A percentile compares a stretch with the other conserved stretches of the same genome.
Conservation (phyloP, 257 asterid species). For the Nicotiana tabacum region DNA sequence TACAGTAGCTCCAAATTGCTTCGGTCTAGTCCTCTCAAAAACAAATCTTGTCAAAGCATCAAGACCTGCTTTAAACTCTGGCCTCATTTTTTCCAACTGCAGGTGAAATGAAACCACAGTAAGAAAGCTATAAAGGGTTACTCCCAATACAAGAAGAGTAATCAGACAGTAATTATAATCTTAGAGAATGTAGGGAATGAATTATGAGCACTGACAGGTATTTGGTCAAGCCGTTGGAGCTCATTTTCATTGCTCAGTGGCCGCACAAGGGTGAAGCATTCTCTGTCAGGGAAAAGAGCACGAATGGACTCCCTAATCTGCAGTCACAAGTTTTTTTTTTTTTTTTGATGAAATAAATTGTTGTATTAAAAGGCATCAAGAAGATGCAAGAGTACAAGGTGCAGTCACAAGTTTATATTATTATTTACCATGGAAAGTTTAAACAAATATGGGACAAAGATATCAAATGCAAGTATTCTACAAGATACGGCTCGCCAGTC, state of each 20-base stretch:
- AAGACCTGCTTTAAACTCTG: constrained; percentile 84
- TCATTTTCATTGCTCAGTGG: constrained; percentile 82
- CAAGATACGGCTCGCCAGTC: background rate
- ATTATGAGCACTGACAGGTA: constrained; percentile 44
- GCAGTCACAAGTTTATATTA: constrained; percentile 10
- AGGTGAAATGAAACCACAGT: background rate
- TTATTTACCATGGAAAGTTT: background rate
- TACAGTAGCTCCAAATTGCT: constrained; percentile 85
- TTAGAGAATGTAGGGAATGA: background rate
- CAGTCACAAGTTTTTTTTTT: background rate
- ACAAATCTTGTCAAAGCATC: constrained; percentile 87
- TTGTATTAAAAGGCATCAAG: too few relatives aligned
- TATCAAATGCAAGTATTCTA: background rate
- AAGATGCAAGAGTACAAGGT: background rate
- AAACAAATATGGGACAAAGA: background rate
- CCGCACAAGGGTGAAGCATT: constrained; percentile 92
- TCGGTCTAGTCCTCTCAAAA: constrained; percentile 91
- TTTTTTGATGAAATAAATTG: too few relatives aligned
- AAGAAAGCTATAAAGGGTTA: background rate
- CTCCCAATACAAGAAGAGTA: background rate
- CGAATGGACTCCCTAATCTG: constrained; percentile 97
- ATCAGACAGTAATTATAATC: background rate
- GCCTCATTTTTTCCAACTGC: constrained; percentile 81
- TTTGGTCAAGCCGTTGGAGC: constrained; percentile 88
- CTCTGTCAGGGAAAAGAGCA: constrained; percentile 98